Conservation (phyloP, 2,329 filamentous ascomycete genomes). For the Aspergillus sp. region DNA sequence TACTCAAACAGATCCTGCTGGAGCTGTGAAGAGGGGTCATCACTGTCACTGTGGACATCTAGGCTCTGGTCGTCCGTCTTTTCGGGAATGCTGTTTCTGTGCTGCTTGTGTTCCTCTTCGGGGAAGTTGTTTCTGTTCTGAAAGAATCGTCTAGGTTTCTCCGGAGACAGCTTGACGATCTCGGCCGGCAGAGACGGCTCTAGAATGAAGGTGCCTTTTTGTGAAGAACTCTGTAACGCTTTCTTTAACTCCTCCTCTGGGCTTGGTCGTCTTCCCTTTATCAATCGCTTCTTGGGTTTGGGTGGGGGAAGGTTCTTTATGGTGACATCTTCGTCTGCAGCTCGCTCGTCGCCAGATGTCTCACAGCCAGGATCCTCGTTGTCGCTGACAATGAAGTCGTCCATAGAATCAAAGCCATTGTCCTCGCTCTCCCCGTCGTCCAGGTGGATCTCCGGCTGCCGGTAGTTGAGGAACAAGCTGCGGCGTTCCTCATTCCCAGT, state of each 20-base stretch:
- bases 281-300: conserved; percentile 28
- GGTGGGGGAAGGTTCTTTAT: conserved; percentile 17
- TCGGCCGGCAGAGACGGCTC: conserved; percentile 20
- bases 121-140: conserved; percentile 17
- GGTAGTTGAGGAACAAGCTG: conserved; percentile 17
- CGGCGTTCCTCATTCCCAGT: conserved; percentile 10
- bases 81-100: conserved; percentile 19
- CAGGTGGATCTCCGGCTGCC: conserved; percentile 15
- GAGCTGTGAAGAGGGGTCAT: conserved; percentile 19
- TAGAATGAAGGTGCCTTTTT: conserved; percentile 14
- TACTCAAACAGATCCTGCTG: conserved; percentile 19
- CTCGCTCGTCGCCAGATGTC: conserved; percentile 4
- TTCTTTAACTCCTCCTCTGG: conserved; percentile 15
- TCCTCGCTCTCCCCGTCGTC: conserved; percentile 25
- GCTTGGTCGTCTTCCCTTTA: conserved; percentile 33
- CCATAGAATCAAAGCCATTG: conserved; percentile 36
- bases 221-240: conserved; percentile 8
- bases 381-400: conserved; percentile 42
- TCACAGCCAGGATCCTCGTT: conserved; percentile 38
- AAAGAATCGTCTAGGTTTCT: neutral
- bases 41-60: conserved; percentile 12
- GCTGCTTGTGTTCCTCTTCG: conserved; percentile 15
- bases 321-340: conserved; percentile 20
- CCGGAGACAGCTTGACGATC: conserved; percentile 14
- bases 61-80: conserved; percentile 20